A percentile compares a stretch with the other conserved stretches of the same genome.
Evolutionary conservation across 495 filamentous ascomycete species (phyloP).

Genomic region (Penicillium soppii): DNA sequence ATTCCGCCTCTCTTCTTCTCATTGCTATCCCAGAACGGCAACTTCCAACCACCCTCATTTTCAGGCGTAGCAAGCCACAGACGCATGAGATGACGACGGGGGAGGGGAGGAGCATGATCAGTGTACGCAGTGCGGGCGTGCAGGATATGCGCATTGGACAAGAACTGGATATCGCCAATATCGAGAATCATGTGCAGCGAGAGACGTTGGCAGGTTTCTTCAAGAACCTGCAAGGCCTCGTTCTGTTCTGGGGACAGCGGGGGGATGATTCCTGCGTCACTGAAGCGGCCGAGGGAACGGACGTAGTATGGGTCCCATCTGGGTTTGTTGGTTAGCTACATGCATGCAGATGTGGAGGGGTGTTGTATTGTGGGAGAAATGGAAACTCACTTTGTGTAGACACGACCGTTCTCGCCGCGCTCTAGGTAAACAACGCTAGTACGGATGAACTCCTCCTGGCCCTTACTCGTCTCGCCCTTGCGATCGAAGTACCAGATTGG

Average conservation of each 20-base stretch:
- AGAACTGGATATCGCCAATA: slow-evolving; percentile 77
- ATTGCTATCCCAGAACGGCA: slow-evolving; percentile 76
- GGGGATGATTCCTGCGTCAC: slow-evolving; percentile 63
- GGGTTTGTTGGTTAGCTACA: slow-evolving; percentile 15
- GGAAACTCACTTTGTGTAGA: slow-evolving; percentile 53
- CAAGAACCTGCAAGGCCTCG: slow-evolving; percentile 63
- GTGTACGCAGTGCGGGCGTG: slow-evolving; percentile 67
- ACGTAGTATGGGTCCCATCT: slow-evolving; percentile 85
- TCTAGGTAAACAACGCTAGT: slow-evolving; percentile 75
- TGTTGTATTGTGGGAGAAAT: too few relatives aligned
- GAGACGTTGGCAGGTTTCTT: slow-evolving; percentile 62
- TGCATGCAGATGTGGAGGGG: neutral
- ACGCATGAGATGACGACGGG: slow-evolving; percentile 76
- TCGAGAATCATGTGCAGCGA: slow-evolving; percentile 76
- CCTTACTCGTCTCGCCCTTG: slow-evolving; percentile 77
- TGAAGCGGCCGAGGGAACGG: slow-evolving; percentile 64
- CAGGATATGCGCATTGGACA: slow-evolving; percentile 66
- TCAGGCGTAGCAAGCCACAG: slow-evolving; percentile 82
- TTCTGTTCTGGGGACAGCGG: slow-evolving; percentile 61
- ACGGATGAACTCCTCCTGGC: slow-evolving; percentile 74
- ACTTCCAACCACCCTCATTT: slow-evolving; percentile 78
- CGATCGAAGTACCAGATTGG: slow-evolving; percentile 94
- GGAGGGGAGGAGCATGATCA: slow-evolving; percentile 62
- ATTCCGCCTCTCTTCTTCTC: slow-evolving; percentile 86
- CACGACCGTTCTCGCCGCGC: slow-evolving; percentile 46